Evolutionary conservation across 495 filamentous ascomycete species (phyloP).

Genomic region (Aspergillus ellipticus): DNA sequence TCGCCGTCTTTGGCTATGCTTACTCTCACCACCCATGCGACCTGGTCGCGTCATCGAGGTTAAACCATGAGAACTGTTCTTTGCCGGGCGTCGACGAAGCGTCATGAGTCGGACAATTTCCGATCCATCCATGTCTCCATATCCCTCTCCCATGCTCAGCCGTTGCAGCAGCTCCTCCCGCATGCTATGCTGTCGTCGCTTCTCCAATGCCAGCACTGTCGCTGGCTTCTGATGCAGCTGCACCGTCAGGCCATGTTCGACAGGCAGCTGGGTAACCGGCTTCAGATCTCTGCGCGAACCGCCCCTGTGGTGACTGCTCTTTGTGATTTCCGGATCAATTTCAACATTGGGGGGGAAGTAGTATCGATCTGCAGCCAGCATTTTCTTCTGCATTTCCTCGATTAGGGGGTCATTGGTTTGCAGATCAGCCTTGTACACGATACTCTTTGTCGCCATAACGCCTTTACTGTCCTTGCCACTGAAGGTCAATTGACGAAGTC

Average conservation of each 20-base stretch:
- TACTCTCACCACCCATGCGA: conserved; percentile 1
- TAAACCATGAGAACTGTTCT: conserved; percentile 12
- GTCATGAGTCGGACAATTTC: conserved; percentile 33
- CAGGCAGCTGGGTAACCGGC: conserved; percentile 20
- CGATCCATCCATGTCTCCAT: conserved; percentile 6
- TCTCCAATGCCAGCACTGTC: conserved; percentile 27
- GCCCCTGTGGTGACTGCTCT: conserved; percentile 9
- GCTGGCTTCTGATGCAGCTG: conserved; percentile 39
- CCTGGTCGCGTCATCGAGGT: conserved; percentile 27
- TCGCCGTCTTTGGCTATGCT: conserved; percentile 1
- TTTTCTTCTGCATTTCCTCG: conserved; percentile 48
- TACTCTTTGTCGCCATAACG: conserved; percentile 50
- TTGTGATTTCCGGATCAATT: conserved; percentile 27
- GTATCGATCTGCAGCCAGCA: conserved; percentile 37
- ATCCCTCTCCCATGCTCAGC: conserved; percentile 14
- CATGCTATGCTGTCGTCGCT: conserved; percentile 23
- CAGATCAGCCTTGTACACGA: conserved; percentile 49
- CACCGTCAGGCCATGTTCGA: conserved; percentile 32
- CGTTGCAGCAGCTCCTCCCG: conserved; percentile 27
- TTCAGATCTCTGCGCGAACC: conserved; percentile 4
- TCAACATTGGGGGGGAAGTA: conserved; percentile 35
- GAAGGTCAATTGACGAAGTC: conserved; percentile 59
- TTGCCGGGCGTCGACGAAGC: conserved; percentile 19
- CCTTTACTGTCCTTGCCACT: conserved; percentile 54
- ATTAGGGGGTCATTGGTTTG: conserved; percentile 47